Base-by-base conservation (phyloP, 2,329 filamentous ascomycete genomes). In the Aschersonia sp. region DNA sequence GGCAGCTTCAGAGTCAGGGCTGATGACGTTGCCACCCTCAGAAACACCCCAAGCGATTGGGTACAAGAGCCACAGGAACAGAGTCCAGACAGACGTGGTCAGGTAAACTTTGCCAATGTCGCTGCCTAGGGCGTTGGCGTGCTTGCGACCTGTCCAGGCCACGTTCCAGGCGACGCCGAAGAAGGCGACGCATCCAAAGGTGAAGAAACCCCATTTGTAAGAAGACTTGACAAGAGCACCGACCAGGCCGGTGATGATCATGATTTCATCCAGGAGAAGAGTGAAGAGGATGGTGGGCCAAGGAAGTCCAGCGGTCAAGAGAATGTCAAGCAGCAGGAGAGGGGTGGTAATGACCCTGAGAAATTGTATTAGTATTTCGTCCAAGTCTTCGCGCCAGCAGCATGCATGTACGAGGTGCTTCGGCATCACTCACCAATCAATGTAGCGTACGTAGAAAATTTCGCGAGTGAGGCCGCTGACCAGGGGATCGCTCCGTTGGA, bases 1-100 rank as follows among this genome's bases (percentile, higher is more conserved):
- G 50, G 83, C 64, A 9, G 78, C 78, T 57, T 85, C 82, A 0
- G 75, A 77, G 56, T 85, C 81, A 0, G 78, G 75, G 2, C 79
- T 63, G 46, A 77, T 71, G 46, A 57, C 51, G 58, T 77, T 75
- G 31, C 71, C 71, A 40, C 73, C 75, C 53, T 78, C 75, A 3
- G 61, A 65, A 6, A 78, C 55, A 32, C 70, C 74, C 55, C 65
- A 78, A 12, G 72, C 73, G 38, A 78, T 68, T 5, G 73, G 72
- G 53, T 78, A 78, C 4, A 72, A 59, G 40, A 75, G 84, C 72
- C 72, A 75, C 31, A 74, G 54, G 7, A 72, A 55, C 44, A 45
- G 20, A 38, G 44, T 45, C 44, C 44, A 45, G 6, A 45, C 44
- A 9, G 44, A 45, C 6, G 44, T 45, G 10, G 38, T 32, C 1